A percentile compares a stretch with the other conserved stretches of the same genome.
phyloP scores from a whole-genome alignment of 805 yeast species.

The Starmerella bombi region DNA sequence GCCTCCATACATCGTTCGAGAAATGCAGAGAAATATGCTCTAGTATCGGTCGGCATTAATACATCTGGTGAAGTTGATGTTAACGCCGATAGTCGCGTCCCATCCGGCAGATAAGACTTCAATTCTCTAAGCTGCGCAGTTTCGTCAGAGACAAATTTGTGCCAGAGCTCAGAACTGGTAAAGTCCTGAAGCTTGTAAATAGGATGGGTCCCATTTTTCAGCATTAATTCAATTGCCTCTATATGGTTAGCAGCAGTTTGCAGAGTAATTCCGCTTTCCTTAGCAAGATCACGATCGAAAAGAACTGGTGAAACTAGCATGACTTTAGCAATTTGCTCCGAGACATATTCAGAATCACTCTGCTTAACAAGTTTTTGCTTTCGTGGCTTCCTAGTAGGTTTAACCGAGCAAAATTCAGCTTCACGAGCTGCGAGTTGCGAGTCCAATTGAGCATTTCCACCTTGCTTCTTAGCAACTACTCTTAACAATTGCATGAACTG shows the following conservation, averaged over 20 bases:
- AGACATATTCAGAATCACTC: conserved; percentile 42
- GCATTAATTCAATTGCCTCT: conserved; percentile 4
- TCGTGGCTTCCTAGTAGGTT: not conserved
- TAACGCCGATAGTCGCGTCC: not conserved
- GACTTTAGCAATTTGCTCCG: conserved; percentile 36
- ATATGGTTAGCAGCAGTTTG: conserved; percentile 2
- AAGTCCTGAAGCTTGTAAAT: conserved; percentile 30
- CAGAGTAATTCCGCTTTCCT: conserved; percentile 3
- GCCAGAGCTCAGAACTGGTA: conserved; percentile 31
- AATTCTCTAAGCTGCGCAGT: conserved; percentile 25
- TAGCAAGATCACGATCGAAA: conserved; percentile 23
- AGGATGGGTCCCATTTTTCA: conserved; percentile 26
- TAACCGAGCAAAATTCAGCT: conserved; percentile 3
- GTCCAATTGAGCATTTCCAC: conserved; percentile 15
- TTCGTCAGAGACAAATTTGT: conserved; percentile 28
- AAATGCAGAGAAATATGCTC: conserved; percentile 32
- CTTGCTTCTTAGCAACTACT: conserved; percentile 16
- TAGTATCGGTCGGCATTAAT: conserved; percentile 31
- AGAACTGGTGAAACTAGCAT: conserved; percentile 37
- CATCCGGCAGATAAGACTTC: conserved; percentile 7
- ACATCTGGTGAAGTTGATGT: not conserved
- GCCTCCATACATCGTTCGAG: conserved; percentile 33
- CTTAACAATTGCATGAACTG: conserved; percentile 26
- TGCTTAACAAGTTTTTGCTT: conserved; percentile 11
- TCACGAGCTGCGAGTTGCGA: conserved; percentile 20